Evolutionary conservation across 208 protist species (phyloP), one percentile per base, ranked within the genome.

Genomic region (Acanthamoeba sp.): DNA sequence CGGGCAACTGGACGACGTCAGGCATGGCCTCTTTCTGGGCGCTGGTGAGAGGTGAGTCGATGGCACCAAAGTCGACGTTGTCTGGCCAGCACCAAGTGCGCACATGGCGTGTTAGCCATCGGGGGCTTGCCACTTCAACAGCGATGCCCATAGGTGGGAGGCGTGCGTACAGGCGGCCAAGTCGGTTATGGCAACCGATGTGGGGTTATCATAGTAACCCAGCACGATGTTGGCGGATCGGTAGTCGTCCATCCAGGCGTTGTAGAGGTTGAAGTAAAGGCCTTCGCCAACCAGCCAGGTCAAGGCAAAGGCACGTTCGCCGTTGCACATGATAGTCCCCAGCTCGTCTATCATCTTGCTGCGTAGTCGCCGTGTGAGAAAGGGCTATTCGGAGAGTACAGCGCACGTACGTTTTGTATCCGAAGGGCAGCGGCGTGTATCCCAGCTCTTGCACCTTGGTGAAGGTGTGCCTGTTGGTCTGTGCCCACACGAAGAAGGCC

Each of bases 401-500:
- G n/a, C n/a, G n/a, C n/a, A n/a, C n/a, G 76, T 85, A 85, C 76
- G 76, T 85, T 32, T 85, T 85, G 45, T 85, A 85, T 2, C 76
- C 76, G 24, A 78, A 78, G 10, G 69, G 69, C 16, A 78, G 69
- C 69, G 69, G 69, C 10, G 36, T 20, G 69, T 78, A 78, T 10
- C 69, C 69, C 1, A 78, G 2, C 0, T 20, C 18, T 18, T 38
- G 10, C 20, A 78, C 22, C 34, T 40, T 38, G 69, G 2, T 3
- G 38, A 78, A 48, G 36, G 45, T 34, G 69, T 90, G 32, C 48
- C 22, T 36, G 42, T 66, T 92, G 42, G 76, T 55, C 59, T 92
- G 87, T n/a, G 87, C 36, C 87, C 87, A 92, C 10, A 38, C 64
- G 0, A n/a, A 16, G n/a, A 92, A 76, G n/a, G 7, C 32, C 27